A percentile compares a stretch with the other conserved stretches of the same genome.
Conservation (phyloP, 306 rosid species). For the Malus domestica region ASM211411v1 NC_041802.1:30560001-30560500, state of each 20-base stretch:
- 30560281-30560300: neutral
- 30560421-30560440: neutral
- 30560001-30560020: neutral
- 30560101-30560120: conserved; percentile 6
- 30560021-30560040: conserved; percentile 25
- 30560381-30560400: neutral
- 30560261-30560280: neutral
- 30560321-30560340: neutral
- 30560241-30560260: neutral
- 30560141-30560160: neutral
- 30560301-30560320: neutral
- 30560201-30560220: neutral
- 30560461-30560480: neutral
- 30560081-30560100: conserved; percentile 10
- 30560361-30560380: neutral
- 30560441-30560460: neutral
- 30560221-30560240: neutral
- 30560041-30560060: neutral
- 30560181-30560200: neutral
- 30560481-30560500: neutral
- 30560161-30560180: neutral
- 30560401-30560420: neutral
- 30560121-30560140: neutral
- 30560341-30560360: neutral
- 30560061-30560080: conserved; percentile 1